Percentiles rank a stretch among this genome's conserved stretches.
Evolutionary conservation across 1,139 yeast genomes (phyloP).

Genomic region (Taphrina communis): DNA sequence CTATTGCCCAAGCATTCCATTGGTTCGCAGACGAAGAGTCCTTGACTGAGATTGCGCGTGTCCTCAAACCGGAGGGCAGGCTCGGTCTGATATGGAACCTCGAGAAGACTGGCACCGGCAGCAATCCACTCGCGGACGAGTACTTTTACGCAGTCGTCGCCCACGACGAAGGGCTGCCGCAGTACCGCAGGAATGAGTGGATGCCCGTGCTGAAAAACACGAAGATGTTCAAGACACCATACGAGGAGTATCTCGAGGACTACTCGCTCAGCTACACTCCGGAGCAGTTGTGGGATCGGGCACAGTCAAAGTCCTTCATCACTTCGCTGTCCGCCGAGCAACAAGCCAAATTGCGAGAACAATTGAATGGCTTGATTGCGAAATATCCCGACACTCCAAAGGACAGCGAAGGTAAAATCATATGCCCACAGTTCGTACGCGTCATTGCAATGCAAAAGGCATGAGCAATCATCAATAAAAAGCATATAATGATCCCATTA

Average conservation of each 20-base stretch:
- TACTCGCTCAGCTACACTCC: constrained; percentile 48
- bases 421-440: constrained; percentile 33
- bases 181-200: constrained; percentile 64
- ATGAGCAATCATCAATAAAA: background rate
- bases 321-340: constrained; percentile 57
- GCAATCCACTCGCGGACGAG: constrained; percentile 51
- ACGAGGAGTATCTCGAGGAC: constrained; percentile 52
- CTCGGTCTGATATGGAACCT: constrained; percentile 69
- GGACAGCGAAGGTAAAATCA: constrained; percentile 18
- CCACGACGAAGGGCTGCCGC: constrained; percentile 60
- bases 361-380: constrained; percentile 51
- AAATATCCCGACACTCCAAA: constrained; percentile 26
- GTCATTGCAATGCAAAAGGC: constrained; percentile 27
- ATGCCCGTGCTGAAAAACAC: constrained; percentile 52
- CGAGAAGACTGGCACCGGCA: constrained; percentile 25
- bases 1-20: constrained; percentile 72
- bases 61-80: constrained; percentile 59
- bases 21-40: constrained; percentile 66
- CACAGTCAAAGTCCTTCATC: constrained; percentile 67
- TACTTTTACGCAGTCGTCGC: constrained; percentile 49
- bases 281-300: constrained; percentile 58
- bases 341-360: constrained; percentile 51
- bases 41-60: constrained; percentile 60
- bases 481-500: background rate
- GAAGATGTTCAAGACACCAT: constrained; percentile 51